These are phyloP conservation scores for Aspergillus viridinutans DNA, from an alignment of 2,329 filamentous ascomycete species.

Conservation along the genomic window DNA sequence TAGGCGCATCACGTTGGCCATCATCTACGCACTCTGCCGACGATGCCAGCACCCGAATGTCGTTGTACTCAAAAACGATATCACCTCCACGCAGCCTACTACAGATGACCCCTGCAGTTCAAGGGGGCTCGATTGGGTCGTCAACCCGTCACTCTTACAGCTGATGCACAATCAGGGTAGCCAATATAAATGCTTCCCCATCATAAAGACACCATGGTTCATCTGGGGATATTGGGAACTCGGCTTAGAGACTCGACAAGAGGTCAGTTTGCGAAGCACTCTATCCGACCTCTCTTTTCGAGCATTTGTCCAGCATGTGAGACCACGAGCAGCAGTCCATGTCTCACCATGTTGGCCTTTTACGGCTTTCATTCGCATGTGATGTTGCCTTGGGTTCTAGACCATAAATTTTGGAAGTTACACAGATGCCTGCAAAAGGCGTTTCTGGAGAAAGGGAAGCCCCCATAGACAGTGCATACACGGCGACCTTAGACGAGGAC, in stretches of 20 bases:
- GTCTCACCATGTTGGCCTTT: neutral
- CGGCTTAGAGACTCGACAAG: neutral
- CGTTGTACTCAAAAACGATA: slow-evolving; percentile 6
- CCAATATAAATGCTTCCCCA: neutral
- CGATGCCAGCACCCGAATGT: neutral
- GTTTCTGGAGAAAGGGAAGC: neutral
- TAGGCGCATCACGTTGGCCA: neutral
- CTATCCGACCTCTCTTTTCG: neutral
- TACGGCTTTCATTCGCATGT: neutral
- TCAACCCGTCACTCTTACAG: neutral
- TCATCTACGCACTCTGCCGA: slow-evolving; percentile 1
- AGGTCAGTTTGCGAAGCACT: neutral
- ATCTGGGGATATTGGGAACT: neutral
- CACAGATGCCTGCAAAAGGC: neutral
- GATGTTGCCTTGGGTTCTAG: neutral
- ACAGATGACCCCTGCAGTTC: slow-evolving; percentile 13
- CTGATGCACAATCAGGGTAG: neutral
- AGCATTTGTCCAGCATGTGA: neutral
- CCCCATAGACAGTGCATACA: neutral
- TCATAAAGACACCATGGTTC: neutral
- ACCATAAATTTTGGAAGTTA: neutral
- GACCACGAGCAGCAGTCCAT: neutral
- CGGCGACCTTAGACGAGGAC: neutral
- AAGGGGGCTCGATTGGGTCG: neutral
- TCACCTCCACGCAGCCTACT: slow-evolving; percentile 9